phyloP scores from a whole-genome alignment of 805 yeast species.

The Nakazawaea sp. region DNA sequence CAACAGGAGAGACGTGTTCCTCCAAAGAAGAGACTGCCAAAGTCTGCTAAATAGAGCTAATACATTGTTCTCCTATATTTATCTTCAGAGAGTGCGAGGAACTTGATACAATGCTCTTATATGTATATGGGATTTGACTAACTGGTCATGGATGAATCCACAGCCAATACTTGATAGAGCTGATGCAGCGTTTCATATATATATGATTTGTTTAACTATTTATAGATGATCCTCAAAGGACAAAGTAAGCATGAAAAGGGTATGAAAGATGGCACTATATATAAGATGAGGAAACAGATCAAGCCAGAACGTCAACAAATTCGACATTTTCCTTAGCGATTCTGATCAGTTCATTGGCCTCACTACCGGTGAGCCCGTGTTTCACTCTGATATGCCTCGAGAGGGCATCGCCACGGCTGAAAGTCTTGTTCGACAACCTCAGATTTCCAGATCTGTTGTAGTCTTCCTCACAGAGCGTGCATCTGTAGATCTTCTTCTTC shows the following conservation, averaged over 20 bases:
- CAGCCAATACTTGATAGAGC: too few relatives aligned
- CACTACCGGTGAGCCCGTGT: conserved; percentile 64
- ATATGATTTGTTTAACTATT: too few relatives aligned
- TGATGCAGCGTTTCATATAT: too few relatives aligned
- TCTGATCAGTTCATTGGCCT: conserved; percentile 65
- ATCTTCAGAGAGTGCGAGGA: too few relatives aligned
- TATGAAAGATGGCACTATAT: conserved; percentile 1
- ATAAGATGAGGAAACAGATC: neutral
- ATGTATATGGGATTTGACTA: conserved; percentile 3
- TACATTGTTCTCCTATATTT: too few relatives aligned
- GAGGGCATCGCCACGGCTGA: conserved; percentile 90
- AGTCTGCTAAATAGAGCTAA: too few relatives aligned
- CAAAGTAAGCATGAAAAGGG: too few relatives aligned
- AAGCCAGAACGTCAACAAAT: conserved; percentile 24
- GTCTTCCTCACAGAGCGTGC: conserved; percentile 77
- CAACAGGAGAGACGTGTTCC: conserved; percentile 67
- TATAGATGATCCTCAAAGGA: too few relatives aligned
- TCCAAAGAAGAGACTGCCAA: conserved; percentile 46
- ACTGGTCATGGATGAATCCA: too few relatives aligned
- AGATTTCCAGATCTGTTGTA: conserved; percentile 37
- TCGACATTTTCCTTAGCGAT: conserved; percentile 76
- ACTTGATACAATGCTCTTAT: neutral
- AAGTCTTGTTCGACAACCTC: conserved; percentile 50
- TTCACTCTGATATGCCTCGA: conserved; percentile 91
- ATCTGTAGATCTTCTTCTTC: conserved; percentile 76